Percentiles rank a stretch among this genome's conserved stretches.
phyloP scores from a whole-genome alignment of 164 flowering plant species.

The Vitis labrusca region DNA sequence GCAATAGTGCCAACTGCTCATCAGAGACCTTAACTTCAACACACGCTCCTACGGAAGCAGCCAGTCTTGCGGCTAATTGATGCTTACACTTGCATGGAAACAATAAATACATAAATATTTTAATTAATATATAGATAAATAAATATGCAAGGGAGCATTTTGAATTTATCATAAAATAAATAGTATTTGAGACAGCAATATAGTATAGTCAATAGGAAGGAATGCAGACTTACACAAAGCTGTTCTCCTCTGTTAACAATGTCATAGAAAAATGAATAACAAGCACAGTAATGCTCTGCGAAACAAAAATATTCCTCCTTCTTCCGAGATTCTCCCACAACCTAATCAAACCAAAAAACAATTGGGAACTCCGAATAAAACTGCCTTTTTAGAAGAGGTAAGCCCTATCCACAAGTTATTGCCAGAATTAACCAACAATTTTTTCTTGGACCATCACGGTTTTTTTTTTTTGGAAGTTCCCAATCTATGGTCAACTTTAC shows the following conservation, averaged over 20 bases:
- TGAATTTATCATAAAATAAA: background rate
- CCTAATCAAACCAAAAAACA: constrained; percentile 36
- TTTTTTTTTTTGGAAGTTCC: too few species aligned
- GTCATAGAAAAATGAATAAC: constrained; percentile 92
- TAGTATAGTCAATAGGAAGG: constrained; percentile 8
- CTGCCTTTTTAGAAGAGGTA: too few species aligned
- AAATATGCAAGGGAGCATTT: background rate
- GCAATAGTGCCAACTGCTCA: constrained; percentile 73
- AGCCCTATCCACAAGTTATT: too few species aligned
- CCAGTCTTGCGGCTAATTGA: constrained; percentile 93
- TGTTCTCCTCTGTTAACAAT: constrained; percentile 83
- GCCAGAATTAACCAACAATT: too few species aligned
- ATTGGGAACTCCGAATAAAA: background rate
- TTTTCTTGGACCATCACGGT: too few species aligned
- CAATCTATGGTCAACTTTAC: too few species aligned
- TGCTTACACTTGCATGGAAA: constrained; percentile 75
- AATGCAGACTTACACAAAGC: constrained; percentile 59
- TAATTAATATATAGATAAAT: background rate
- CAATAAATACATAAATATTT: background rate
- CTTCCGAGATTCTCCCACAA: constrained; percentile 78
- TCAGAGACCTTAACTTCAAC: constrained; percentile 77
- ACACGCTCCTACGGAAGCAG: constrained; percentile 64
- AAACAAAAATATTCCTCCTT: constrained; percentile 92
- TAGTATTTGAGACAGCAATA: background rate
- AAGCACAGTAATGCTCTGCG: constrained; percentile 74